Base-by-base conservation (phyloP, 2,329 filamentous ascomycete species). In the Calonectria pseudoturangicola region DNA sequence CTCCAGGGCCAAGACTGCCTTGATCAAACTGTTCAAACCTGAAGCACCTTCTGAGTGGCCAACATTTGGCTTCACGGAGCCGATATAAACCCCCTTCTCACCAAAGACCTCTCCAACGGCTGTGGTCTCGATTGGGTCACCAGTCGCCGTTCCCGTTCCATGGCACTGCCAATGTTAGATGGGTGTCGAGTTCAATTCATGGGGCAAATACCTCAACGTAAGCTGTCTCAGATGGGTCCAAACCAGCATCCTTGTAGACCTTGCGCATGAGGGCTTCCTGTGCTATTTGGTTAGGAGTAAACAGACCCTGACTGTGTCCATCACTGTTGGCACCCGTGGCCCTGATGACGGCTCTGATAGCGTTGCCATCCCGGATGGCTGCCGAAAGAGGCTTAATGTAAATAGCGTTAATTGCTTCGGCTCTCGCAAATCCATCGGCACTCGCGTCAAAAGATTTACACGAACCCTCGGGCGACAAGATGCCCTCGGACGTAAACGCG, bases 401-500 rank as follows among this genome's bases (percentile, higher is more conserved):
- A 4, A 89, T 58, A 5, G 82, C 79, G 0, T 76, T 84, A 13
- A 85, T 77, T 3, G 85, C 88, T 72, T 90, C 88, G 2, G 84
- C 87, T 13, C 87, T 81, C 0, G 81, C 86, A 68, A 88, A 90
- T 0, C 88, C 88, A 67, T 87, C 80, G 2, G 86, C 88, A 6
- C 75, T 73, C 12, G 81, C 77, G 67, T 87, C 86, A 62, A 85
- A 87, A 13, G 79, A 81, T 25, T 80, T 75, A 68, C 77, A 81
- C 0, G 70, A 75, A 9, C 79, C 78, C 18, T 72, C 73, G 0
- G 81, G 75, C 0, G 77, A 79, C 1, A 83, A 75, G 1, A 81
- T 74, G 16, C 79, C 79, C 39, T 78, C 64, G 3, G 77, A 74
- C 0, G 76, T 50, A 74, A 81, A 74, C 36, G 73, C 73, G 0